These are phyloP conservation scores for Globisporangium barbulae DNA, from an alignment of 352 stramenopile genomes.

Conservation along the genomic window DNA sequence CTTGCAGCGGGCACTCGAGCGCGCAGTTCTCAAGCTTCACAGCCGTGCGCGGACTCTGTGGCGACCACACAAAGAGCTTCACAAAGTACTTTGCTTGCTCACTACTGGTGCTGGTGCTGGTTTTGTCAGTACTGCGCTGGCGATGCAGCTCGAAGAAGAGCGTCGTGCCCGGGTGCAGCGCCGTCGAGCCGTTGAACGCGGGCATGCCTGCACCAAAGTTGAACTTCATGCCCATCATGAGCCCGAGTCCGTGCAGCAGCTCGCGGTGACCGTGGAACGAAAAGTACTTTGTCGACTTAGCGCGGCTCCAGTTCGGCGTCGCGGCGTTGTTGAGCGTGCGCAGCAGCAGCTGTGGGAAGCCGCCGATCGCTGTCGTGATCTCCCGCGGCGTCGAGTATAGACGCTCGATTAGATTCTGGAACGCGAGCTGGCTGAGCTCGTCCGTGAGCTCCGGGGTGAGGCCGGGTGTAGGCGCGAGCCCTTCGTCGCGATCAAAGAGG, in stretches of 20 bases:
- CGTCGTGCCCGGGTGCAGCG: constrained; percentile 64
- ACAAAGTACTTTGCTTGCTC: constrained; percentile 39
- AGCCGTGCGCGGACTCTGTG: constrained; percentile 38
- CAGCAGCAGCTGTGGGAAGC: constrained; percentile 65
- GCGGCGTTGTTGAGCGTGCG: constrained; percentile 54
- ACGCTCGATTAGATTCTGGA: constrained; percentile 70
- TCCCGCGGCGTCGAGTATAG: constrained; percentile 65
- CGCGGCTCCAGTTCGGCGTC: constrained; percentile 21
- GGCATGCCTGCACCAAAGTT: constrained; percentile 55
- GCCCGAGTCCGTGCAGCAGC: constrained; percentile 72
- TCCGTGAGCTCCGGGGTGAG: constrained; percentile 40
- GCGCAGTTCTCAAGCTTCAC: constrained; percentile 64
- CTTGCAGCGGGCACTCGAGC: constrained; percentile 47
- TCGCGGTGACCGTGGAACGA: constrained; percentile 81
- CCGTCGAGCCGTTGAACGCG: constrained; percentile 63
- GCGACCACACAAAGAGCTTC: constrained; percentile 71
- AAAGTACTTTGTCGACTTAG: constrained; percentile 57
- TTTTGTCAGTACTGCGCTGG: not conserved
- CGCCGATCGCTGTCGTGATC: constrained; percentile 64
- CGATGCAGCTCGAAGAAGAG: constrained; percentile 76
- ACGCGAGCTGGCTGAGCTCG: constrained; percentile 57
- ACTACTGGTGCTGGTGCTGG: not conserved
- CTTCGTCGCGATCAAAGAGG: constrained; percentile 64
- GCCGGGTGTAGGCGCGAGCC: constrained; percentile 38
- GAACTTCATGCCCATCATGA: constrained; percentile 80